These are phyloP conservation scores for Solanum paucissectum DNA, from an alignment of 257 asterid species.

Conservation along the genomic window DNA sequence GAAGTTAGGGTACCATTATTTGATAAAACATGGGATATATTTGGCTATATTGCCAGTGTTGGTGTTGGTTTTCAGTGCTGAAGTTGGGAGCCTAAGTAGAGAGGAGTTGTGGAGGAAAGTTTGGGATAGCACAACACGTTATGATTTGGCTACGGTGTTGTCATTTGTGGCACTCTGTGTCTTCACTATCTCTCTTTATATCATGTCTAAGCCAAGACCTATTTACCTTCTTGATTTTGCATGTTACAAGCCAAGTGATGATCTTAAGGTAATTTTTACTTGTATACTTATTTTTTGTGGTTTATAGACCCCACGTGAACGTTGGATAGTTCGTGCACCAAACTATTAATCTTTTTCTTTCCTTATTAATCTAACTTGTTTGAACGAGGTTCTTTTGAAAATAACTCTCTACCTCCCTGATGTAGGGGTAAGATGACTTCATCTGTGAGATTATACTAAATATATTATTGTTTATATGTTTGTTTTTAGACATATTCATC, in stretches of 20 bases:
- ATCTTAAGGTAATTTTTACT: constrained; percentile 44
- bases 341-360: background rate
- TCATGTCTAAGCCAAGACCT: constrained; percentile 58
- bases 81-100: constrained; percentile 66
- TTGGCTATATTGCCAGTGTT: constrained; percentile 64
- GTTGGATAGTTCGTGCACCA: background rate
- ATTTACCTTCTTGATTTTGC: constrained; percentile 80
- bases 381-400: background rate
- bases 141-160: constrained; percentile 54
- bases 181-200: constrained; percentile 47
- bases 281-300: background rate
- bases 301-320: background rate
- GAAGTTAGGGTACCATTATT: constrained; percentile 73
- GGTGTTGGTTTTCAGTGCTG: constrained; percentile 61
- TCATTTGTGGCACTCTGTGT: constrained; percentile 47
- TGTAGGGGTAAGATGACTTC: background rate
- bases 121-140: constrained; percentile 57
- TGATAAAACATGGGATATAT: constrained; percentile 65
- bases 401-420: background rate
- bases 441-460: background rate
- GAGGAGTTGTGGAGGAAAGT: constrained; percentile 70
- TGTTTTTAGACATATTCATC: background rate
- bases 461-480: background rate
- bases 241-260: constrained; percentile 73
- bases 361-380: background rate